These are phyloP conservation scores for Penicillium soppii DNA, from an alignment of 495 filamentous ascomycete species.

Conservation along the genomic window DNA sequence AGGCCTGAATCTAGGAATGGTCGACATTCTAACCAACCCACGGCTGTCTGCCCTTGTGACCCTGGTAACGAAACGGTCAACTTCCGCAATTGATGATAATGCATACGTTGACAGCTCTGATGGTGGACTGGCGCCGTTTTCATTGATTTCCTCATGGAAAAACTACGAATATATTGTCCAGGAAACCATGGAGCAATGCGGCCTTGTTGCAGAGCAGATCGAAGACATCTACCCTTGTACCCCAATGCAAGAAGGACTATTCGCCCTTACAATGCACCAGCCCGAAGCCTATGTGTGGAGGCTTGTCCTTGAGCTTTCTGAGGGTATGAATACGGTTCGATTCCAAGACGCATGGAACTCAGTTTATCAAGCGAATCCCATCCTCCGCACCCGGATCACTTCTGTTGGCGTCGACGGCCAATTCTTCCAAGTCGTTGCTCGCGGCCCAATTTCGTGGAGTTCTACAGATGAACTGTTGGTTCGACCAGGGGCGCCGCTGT, in stretches of 20 bases:
- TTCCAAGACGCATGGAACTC: not conserved
- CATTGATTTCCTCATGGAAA: too few relatives aligned
- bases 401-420: not conserved
- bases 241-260: not conserved
- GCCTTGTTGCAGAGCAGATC: not conserved
- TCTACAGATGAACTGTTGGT: not conserved
- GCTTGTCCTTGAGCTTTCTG: not conserved
- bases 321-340: not conserved
- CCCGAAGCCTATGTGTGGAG: not conserved
- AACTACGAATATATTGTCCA: too few relatives aligned
- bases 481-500: not conserved
- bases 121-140: too few relatives aligned
- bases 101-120: too few relatives aligned
- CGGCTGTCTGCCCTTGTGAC: too few relatives aligned
- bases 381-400: not conserved
- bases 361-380: not conserved
- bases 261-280: not conserved
- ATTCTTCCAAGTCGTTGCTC: not conserved
- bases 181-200: too few relatives aligned
- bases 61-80: too few relatives aligned
- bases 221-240: not conserved
- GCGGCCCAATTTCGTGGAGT: conserved; percentile 1
- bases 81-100: too few relatives aligned
- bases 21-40: too few relatives aligned
- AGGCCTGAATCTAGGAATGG: too few relatives aligned